Evolutionary conservation across 345 rosid species (phyloP), one percentile per base, ranked within the genome.

Genomic region (Acer negundo): DNA sequence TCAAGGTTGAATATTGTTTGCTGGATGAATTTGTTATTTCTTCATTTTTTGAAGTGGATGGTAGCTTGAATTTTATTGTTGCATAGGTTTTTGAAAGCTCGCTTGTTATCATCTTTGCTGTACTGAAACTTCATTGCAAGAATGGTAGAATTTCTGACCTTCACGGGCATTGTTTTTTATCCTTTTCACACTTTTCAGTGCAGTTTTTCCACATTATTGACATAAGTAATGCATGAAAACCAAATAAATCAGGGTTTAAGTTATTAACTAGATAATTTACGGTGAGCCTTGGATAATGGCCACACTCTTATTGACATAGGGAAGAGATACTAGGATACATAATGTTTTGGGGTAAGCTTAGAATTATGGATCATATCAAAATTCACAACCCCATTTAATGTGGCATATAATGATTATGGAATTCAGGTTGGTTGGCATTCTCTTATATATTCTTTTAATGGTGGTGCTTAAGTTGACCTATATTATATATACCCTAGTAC

Each of bases 1-100:
- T 97, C 80, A 97, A 97, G 98, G 99, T 96, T 81, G 53, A 59
- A 53, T 42, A 38, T 26, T 46, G 31, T 63, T 69, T 73, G 17
- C 53, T 3, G 11, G 20, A 19, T 59, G 64, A 19, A 24, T 77
- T 69, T 46, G 19, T 80, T 44, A 28, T 66, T 20, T 38, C 61
- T 58, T 13, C 24, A 59, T 16, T 61, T n/a, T 46, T 20, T 16
- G 15, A 26, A 38, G 42, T 22, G 11, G 49, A 68, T 58, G 75
- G 17, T 26, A 59, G 26, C 58, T 40, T 11, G 47, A 53, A 15
- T 62, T 35, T 23, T 46, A 8, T 24, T 76, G 26, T 81, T 4
- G 19, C 23, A 5, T 44, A 59, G 51, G 22, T 72, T 59, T 22
- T 72, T 72, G 20, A 72, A 23, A 38, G 70, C 20, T 63, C n/a